Base-by-base conservation (phyloP, 345 rosid genomes). In the Raphanus raphanistrum region DNA sequence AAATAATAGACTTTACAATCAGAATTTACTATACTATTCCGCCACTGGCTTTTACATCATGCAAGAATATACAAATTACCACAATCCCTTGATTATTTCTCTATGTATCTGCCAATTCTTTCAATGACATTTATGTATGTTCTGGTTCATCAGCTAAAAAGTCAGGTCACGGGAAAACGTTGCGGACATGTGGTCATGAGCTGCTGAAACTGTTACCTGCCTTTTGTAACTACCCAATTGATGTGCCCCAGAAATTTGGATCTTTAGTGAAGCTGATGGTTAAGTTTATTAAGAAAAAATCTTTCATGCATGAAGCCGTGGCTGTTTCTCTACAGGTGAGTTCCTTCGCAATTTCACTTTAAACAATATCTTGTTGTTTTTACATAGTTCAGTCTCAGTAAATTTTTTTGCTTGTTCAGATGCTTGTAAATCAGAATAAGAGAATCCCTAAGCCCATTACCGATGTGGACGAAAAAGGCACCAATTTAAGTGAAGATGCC, bases 371-470 rank as follows among this genome's bases (percentile, higher is more conserved):
- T 12, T 21, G 5, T 54, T 33, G 15, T 32, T 63, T 27, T 6
- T 68, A n/a, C 2, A 0, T 15, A 66, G 41, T 17, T 21, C 2
- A 29, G 6, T 26, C 62, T 58, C 60, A 57, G 6, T 27, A n/a
- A n/a, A 16, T 4, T n/a, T 2, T 2, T 28, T 74, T 54, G 15
- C 29, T 74, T 71, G 55, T 12, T 33, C 70, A 91, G 96, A 78
- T 86, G 82, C 90, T 95, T 82, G 97, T 95, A 73, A 88, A 85
- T 84, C 92, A 95, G 82, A 95, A 90, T 77, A 90, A 73, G 79
- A 75, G 76, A 70, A 73, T 61, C 48, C 85, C 84, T 32, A 38
- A 78, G 79, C 72, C 84, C 72, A 73, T 73, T 55, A 70, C 72
- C 11, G 80, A 79, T 66, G 60, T 61, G 57, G 74, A 32, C 25